Evolutionary conservation across 2,329 filamentous ascomycete species (phyloP).

Genomic region (Penicillium sp.): DNA sequence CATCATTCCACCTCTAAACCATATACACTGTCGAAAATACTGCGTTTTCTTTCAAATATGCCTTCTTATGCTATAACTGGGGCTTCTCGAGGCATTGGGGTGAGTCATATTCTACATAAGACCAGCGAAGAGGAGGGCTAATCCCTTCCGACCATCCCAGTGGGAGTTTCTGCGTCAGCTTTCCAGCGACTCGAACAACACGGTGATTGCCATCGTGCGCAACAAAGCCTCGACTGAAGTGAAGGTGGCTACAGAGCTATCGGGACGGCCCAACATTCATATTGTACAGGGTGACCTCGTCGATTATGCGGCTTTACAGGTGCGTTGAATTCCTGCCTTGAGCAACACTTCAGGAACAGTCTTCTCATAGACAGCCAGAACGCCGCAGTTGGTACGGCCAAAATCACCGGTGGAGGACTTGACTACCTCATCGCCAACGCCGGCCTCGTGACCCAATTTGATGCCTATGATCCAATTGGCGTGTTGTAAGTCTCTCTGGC

Average conservation of each 20-base stretch:
- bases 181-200: slow-evolving; percentile 2
- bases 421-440: slow-evolving; percentile 57
- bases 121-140: neutral
- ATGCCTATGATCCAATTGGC: neutral
- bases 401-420: slow-evolving; percentile 32
- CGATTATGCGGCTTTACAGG: slow-evolving; percentile 6
- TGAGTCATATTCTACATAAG: neutral
- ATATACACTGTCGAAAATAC: too few relatives aligned
- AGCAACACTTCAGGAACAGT: neutral
- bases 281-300: slow-evolving; percentile 9
- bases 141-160: too few relatives aligned
- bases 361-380: neutral
- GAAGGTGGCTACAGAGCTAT: neutral
- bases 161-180: slow-evolving; percentile 5
- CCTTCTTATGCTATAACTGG: too few relatives aligned
- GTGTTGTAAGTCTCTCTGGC: too few relatives aligned
- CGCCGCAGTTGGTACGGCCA: slow-evolving; percentile 19
- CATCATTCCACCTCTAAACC: too few relatives aligned
- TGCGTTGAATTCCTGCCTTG: neutral
- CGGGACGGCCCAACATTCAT: slow-evolving; percentile 5
- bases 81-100: neutral
- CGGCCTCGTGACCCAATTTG: slow-evolving; percentile 31
- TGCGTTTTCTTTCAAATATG: too few relatives aligned
- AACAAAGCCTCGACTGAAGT: slow-evolving; percentile 6
- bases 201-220: slow-evolving; percentile 7